Evolutionary conservation across 352 stramenopile genomes (phyloP).

Genomic region (Blastocystis sp.): DNA sequence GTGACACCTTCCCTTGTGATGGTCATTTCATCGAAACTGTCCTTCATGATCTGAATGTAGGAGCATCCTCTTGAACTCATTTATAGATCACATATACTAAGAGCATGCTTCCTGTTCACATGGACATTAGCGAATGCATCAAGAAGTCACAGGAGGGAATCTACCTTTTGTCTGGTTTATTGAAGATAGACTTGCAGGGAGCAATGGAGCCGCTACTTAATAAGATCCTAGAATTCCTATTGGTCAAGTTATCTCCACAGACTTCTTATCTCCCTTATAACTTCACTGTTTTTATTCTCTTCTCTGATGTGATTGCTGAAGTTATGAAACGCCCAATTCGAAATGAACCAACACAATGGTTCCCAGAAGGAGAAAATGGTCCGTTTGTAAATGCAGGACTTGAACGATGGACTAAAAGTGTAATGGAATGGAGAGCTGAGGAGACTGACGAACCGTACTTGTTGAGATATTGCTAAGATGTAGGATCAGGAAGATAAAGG

Average conservation of each 20-base stretch:
- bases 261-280: slow-evolving; percentile 40
- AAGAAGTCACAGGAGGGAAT: slow-evolving; percentile 7
- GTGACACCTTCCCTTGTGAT: background rate
- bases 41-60: background rate
- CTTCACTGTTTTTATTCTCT: slow-evolving; percentile 41
- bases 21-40: background rate
- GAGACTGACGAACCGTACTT: slow-evolving; percentile 23
- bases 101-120: background rate
- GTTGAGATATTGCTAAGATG: background rate
- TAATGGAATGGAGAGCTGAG: slow-evolving; percentile 31
- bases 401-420: slow-evolving; percentile 52
- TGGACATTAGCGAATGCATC: slow-evolving; percentile 32
- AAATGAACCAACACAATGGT: slow-evolving; percentile 32
- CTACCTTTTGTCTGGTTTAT: background rate
- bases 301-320: slow-evolving; percentile 41
- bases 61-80: background rate
- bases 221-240: slow-evolving; percentile 37
- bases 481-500: slow-evolving; percentile 24
- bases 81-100: background rate
- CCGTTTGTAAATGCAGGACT: slow-evolving; percentile 52
- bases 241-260: background rate
- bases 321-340: background rate
- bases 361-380: slow-evolving; percentile 37
- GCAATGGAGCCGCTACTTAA: slow-evolving; percentile 5
- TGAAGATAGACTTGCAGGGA: slow-evolving; percentile 41